phyloP scores from a whole-genome alignment of 73 alveolate genomes.

The Paramecium primaurelia region DNA sequence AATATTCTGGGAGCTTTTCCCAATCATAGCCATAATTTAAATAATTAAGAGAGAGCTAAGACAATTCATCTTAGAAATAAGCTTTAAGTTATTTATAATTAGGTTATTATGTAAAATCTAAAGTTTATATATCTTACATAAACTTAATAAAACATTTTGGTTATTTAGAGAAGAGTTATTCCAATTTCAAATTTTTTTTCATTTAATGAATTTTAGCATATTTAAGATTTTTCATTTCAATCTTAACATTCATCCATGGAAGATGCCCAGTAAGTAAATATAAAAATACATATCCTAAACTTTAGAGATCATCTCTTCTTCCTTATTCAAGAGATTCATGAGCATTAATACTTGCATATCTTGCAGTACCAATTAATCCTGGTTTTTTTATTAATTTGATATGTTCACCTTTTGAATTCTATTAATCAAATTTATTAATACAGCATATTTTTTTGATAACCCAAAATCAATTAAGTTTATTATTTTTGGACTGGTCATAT shows the following conservation, averaged over 20 bases:
- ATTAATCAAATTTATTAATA: neutral
- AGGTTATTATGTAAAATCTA: constrained; percentile 29
- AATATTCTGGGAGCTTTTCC: constrained; percentile 12
- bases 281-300: constrained; percentile 79
- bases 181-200: constrained; percentile 48
- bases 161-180: neutral
- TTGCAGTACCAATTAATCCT: constrained; percentile 95
- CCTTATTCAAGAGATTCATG: constrained; percentile 62
- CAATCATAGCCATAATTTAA: neutral
- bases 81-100: neutral
- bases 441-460: constrained; percentile 76
- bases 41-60: neutral
- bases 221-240: constrained; percentile 71
- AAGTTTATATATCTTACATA: neutral
- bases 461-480: constrained; percentile 92
- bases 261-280: constrained; percentile 79
- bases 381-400: constrained; percentile 87
- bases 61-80: constrained; percentile 1
- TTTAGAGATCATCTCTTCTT: constrained; percentile 85
- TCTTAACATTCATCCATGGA: constrained; percentile 83
- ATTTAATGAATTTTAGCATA: constrained; percentile 72
- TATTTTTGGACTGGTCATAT: constrained; percentile 41
- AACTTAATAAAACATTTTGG: neutral
- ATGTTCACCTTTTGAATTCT: constrained; percentile 84
- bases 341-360: constrained; percentile 72